A percentile compares a stretch with the other conserved stretches of the same genome.
Conservation (phyloP, 805 yeast genomes). For the Starmera amethionina region DNA sequence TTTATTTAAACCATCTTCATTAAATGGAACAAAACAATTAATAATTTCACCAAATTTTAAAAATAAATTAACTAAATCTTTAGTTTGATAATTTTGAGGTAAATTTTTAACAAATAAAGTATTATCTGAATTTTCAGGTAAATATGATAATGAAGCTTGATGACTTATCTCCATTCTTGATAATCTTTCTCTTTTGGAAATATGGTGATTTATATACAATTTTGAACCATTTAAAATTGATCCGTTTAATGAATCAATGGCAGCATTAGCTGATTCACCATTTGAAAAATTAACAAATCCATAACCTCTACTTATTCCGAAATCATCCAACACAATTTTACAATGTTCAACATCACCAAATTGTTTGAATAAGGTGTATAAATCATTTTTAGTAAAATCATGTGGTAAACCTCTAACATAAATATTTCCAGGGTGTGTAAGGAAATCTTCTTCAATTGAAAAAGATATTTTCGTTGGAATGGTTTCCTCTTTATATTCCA, state of each 20-base stretch:
- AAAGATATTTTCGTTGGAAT: conserved; percentile 1
- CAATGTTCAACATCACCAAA: conserved; percentile 34
- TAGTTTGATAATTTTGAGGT: conserved; percentile 27
- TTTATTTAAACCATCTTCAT: conserved; percentile 12
- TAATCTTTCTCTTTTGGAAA: conserved; percentile 48
- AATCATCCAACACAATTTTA: conserved; percentile 36
- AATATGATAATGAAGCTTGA: no score
- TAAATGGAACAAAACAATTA: conserved; percentile 42
- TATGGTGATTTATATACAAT: conserved; percentile 46
- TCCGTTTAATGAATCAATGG: conserved; percentile 47
- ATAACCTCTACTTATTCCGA: conserved; percentile 37
- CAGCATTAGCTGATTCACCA: conserved; percentile 45
- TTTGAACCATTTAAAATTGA: conserved; percentile 23
- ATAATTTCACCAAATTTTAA: conserved; percentile 38
- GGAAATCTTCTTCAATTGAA: conserved; percentile 15
- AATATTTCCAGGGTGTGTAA: conserved; percentile 47
- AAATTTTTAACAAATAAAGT: conserved; percentile 40
- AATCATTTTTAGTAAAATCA: conserved; percentile 26
- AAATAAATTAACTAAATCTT: conserved; percentile 33
- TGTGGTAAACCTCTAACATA: conserved; percentile 40
- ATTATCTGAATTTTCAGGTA: conserved; percentile 30
- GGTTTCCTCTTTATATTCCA: conserved; percentile 1
- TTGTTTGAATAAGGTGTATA: conserved; percentile 25
- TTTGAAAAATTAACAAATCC: conserved; percentile 58
- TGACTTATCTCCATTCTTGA: conserved; percentile 27